Evolutionary conservation across 441 rosid genomes (phyloP).

Genomic region (Corymbia calophylla): DNA sequence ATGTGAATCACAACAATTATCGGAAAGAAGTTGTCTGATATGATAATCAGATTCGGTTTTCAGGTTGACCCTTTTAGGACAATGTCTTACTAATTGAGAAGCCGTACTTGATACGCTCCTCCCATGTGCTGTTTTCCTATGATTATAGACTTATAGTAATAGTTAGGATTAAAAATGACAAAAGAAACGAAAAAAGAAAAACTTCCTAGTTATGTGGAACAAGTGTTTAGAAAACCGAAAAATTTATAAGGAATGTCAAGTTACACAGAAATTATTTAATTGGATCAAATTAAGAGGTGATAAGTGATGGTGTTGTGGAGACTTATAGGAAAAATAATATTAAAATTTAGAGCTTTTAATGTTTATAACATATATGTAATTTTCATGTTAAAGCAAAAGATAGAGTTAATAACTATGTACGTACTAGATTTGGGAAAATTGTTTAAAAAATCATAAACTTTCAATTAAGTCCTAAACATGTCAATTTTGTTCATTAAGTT

Average conservation of each 20-base stretch:
- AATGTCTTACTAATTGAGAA: not conserved
- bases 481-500: too few species aligned
- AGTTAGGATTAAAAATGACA: not conserved
- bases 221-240: not conserved
- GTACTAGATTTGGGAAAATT: too few species aligned
- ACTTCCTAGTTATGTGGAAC: not conserved
- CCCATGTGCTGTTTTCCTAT: not conserved
- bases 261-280: rapidly evolving
- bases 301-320: too few species aligned
- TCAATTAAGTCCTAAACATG: too few species aligned
- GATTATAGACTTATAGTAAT: not conserved
- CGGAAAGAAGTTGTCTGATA: not conserved
- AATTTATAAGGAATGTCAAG: not conserved
- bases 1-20: not conserved
- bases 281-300: too few species aligned
- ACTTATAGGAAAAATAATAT: too few species aligned
- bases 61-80: not conserved
- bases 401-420: not conserved
- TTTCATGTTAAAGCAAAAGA: not conserved
- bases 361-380: not conserved
- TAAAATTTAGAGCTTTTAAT: not conserved
- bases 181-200: not conserved
- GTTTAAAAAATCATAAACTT: too few species aligned
- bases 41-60: not conserved
- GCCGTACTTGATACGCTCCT: not conserved